phyloP scores from a whole-genome alignment of 805 yeast species.

The Saccharomycopsis vini region DNA sequence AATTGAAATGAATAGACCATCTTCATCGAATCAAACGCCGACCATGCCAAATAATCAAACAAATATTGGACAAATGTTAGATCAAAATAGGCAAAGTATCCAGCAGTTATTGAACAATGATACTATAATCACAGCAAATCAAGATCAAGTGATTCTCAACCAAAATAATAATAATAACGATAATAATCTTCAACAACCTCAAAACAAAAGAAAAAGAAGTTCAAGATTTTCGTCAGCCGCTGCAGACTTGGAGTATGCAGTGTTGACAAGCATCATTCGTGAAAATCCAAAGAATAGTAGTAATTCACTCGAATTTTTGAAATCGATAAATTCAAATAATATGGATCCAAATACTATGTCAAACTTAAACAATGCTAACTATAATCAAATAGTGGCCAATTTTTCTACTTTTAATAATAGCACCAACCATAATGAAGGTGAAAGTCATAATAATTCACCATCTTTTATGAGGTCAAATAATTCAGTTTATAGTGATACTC shows the following conservation, averaged over 20 bases:
- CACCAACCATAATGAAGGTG: neutral
- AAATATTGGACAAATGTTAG: no score
- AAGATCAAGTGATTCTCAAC: no score
- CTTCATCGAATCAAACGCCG: no score
- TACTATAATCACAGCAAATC: no score
- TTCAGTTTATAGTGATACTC: slow-evolving; percentile 12
- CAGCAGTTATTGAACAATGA: no score
- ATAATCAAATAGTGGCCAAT: neutral
- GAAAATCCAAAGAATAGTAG: slow-evolving; percentile 23
- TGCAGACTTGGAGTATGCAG: slow-evolving; percentile 64
- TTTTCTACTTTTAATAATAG: neutral
- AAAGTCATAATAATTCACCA: no score
- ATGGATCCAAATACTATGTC: neutral
- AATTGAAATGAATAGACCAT: no score
- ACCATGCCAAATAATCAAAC: no score
- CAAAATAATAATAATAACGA: slow-evolving; percentile 21
- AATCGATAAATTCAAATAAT: slow-evolving; percentile 8
- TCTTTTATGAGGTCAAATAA: no score
- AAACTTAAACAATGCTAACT: neutral
- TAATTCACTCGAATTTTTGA: slow-evolving; percentile 3
- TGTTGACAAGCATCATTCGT: slow-evolving; percentile 55
- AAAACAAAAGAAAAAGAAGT: slow-evolving; percentile 11
- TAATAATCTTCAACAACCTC: slow-evolving; percentile 1
- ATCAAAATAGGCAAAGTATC: no score
- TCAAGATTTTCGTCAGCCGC: slow-evolving; percentile 56